A percentile compares a stretch with the other conserved stretches of the same genome.
phyloP scores from a whole-genome alignment of 306 rosid genomes.

The Rosa lucieae region DNA sequence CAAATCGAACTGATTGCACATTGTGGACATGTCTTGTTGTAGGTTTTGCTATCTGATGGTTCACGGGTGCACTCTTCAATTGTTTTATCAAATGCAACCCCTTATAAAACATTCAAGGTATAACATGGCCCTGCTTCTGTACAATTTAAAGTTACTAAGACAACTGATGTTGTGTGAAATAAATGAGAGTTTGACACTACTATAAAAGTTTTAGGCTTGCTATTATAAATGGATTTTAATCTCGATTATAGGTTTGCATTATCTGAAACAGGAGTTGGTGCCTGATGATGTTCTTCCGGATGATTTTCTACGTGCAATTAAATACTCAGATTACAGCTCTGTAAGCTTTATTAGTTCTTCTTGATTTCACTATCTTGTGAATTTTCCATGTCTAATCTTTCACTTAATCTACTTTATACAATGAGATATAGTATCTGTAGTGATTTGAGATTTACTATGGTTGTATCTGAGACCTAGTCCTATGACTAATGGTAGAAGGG shows the following conservation, averaged over 20 bases:
- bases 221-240: slow-evolving; percentile 19
- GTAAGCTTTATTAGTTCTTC: slow-evolving; percentile 47
- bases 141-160: background rate
- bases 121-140: slow-evolving; percentile 16
- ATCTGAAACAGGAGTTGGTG: slow-evolving; percentile 64
- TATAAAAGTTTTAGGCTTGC: background rate
- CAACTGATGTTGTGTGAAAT: background rate
- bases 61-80: slow-evolving; percentile 66
- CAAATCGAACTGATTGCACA: slow-evolving; percentile 26
- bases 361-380: background rate
- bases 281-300: slow-evolving; percentile 69
- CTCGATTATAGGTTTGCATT: slow-evolving; percentile 29
- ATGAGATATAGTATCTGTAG: background rate
- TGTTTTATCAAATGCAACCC: slow-evolving; percentile 92
- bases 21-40: slow-evolving; percentile 27
- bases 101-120: slow-evolving; percentile 84
- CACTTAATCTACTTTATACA: background rate
- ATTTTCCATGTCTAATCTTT: background rate
- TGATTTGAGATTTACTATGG: slow-evolving; percentile 1
- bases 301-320: slow-evolving; percentile 63
- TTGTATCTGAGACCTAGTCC: background rate
- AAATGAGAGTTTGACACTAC: background rate
- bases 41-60: slow-evolving; percentile 86
- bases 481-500: background rate
- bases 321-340: slow-evolving; percentile 81